These are phyloP conservation scores for Fusarium devonianum DNA, from an alignment of 2,329 filamentous ascomycete species.

Conservation along the genomic window DNA sequence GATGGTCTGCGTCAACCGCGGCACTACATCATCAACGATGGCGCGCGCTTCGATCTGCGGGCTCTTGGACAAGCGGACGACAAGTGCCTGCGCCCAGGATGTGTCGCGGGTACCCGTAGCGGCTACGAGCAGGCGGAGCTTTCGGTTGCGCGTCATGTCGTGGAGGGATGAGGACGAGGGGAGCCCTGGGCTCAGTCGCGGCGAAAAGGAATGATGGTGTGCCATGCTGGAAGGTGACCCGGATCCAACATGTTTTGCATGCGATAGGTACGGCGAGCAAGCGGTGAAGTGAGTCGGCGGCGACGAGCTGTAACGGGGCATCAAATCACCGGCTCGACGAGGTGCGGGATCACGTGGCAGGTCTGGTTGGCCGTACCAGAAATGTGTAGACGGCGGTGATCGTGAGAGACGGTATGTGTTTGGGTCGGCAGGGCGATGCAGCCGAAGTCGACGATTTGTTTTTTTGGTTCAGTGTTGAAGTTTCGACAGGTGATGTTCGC, in stretches of 20 bases:
- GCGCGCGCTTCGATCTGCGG: constrained; percentile 66
- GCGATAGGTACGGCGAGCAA: constrained; percentile 38
- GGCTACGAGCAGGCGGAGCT: constrained; percentile 68
- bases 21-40: constrained; percentile 70
- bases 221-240: constrained; percentile 44
- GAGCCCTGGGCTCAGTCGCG: constrained; percentile 43
- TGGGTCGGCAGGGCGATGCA: constrained; percentile 2
- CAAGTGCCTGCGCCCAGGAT: constrained; percentile 70
- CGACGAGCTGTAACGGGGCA: constrained; percentile 42
- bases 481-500: constrained; percentile 28
- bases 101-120: constrained; percentile 71
- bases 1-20: constrained; percentile 68
- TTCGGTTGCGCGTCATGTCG: constrained; percentile 51
- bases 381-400: constrained; percentile 3
- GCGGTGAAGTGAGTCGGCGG: constrained; percentile 40
- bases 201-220: constrained; percentile 43
- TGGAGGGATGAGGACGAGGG: constrained; percentile 48
- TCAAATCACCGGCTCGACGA: constrained; percentile 42
- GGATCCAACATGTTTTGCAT: constrained; percentile 44
- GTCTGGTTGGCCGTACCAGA: constrained; percentile 9
- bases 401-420: background rate
- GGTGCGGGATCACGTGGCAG: constrained; percentile 36
- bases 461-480: background rate
- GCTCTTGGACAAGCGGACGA: constrained; percentile 72
- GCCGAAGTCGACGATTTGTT: background rate